Conservation (phyloP, 2,329 filamentous ascomycete species). For the Colletotrichum falcatum region DNA sequence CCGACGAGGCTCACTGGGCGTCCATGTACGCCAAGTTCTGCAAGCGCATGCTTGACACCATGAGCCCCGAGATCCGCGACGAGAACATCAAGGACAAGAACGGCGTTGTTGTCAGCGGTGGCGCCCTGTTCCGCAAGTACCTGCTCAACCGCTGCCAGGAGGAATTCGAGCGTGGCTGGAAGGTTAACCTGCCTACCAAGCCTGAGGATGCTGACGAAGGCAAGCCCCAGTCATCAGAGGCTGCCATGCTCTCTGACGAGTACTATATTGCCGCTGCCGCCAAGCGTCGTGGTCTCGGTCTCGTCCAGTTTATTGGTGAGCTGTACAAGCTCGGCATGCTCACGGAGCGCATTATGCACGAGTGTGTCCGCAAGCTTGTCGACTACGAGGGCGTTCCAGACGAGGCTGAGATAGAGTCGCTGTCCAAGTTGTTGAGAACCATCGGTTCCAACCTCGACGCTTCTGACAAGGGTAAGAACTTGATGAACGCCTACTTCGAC, state of each 20-base stretch:
- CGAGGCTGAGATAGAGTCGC: slow-evolving; percentile 95
- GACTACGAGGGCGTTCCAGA: slow-evolving; percentile 95
- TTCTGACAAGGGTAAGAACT: slow-evolving; percentile 82
- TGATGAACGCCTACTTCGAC: slow-evolving; percentile 95
- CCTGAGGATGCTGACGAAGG: slow-evolving; percentile 72
- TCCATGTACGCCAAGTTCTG: slow-evolving; percentile 99
- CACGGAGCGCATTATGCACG: slow-evolving; percentile 99
- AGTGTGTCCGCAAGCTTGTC: slow-evolving; percentile 96
- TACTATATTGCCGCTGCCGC: slow-evolving; percentile 95
- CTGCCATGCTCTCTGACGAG: slow-evolving; percentile 90
- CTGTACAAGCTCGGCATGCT: slow-evolving; percentile 99
- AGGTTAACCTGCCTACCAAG: slow-evolving; percentile 82
- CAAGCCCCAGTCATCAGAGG: slow-evolving; percentile 71
- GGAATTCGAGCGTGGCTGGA: slow-evolving; percentile 98
- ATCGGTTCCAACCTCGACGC: slow-evolving; percentile 89
- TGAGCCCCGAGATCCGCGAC: slow-evolving; percentile 95
- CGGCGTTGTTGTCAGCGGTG: slow-evolving; percentile 89
- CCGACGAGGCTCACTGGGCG: slow-evolving; percentile 98
- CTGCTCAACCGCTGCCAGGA: slow-evolving; percentile 98
- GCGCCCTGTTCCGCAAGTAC: slow-evolving; percentile 97
- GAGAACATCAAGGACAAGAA: slow-evolving; percentile 94
- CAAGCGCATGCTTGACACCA: slow-evolving; percentile 94
- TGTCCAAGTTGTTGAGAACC: slow-evolving; percentile 91
- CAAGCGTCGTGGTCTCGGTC: slow-evolving; percentile 95
- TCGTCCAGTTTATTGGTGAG: slow-evolving; percentile 99